Conservation (phyloP, 805 yeast species). For the Torulaspora indica region DNA sequence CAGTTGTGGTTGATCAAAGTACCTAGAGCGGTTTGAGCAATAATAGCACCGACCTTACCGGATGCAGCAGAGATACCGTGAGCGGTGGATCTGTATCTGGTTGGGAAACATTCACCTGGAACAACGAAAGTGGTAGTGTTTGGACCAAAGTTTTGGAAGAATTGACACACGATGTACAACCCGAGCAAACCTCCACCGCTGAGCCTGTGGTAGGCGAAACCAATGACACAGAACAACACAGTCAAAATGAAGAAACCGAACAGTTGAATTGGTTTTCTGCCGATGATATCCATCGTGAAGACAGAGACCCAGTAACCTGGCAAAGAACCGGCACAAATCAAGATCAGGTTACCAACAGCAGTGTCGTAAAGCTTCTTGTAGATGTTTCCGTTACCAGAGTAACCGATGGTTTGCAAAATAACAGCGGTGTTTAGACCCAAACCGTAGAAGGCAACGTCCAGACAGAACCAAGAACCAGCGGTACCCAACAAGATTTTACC, state of each 20-base stretch:
- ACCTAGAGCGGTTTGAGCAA: constrained; percentile 85
- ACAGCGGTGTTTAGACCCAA: constrained; percentile 75
- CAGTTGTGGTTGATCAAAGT: constrained; percentile 77
- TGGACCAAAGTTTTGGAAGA: constrained; percentile 91
- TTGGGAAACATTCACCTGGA: constrained; percentile 91
- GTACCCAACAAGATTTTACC: constrained; percentile 81
- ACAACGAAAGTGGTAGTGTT: constrained; percentile 85
- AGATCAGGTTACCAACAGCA: constrained; percentile 88
- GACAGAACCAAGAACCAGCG: constrained; percentile 85
- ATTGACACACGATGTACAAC: constrained; percentile 73
- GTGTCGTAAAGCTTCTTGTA: constrained; percentile 67
- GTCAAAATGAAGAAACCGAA: constrained; percentile 72
- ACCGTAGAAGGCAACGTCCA: constrained; percentile 90
- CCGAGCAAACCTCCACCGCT: constrained; percentile 65
- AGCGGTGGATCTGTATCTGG: constrained; percentile 92
- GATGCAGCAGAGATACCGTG: constrained; percentile 92
- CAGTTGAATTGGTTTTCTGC: constrained; percentile 80
- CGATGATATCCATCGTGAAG: constrained; percentile 73
- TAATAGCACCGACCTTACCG: constrained; percentile 89
- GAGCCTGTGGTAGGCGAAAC: constrained; percentile 75
- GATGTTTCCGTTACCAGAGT: constrained; percentile 64
- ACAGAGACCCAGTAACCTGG: constrained; percentile 91
- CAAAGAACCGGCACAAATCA: constrained; percentile 90
- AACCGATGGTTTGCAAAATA: constrained; percentile 80
- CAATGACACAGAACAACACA: constrained; percentile 67